phyloP scores from a whole-genome alignment of 2,329 filamentous ascomycete species.

The Fusarium concolor region DNA sequence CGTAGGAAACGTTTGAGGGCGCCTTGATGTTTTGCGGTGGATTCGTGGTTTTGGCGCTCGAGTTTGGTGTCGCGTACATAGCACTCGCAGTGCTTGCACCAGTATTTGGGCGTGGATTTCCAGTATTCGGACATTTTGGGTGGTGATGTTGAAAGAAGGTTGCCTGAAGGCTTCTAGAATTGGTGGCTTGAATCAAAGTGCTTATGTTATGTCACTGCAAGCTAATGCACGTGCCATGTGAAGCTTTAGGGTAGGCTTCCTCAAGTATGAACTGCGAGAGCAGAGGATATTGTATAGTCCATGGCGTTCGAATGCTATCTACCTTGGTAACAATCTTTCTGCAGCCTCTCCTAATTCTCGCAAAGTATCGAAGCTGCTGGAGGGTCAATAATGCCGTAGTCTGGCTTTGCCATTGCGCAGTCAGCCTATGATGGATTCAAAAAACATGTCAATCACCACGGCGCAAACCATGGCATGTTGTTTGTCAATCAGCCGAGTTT shows the following conservation, averaged over 20 bases:
- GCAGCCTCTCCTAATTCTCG: too few species aligned
- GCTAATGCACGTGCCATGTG: conserved; percentile 1
- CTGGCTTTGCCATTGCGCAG: too few species aligned
- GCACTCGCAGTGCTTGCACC: conserved; percentile 95
- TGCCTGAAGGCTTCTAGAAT: conserved; percentile 7
- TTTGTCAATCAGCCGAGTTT: background rate
- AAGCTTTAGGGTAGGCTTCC: conserved; percentile 16
- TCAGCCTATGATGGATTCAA: too few species aligned
- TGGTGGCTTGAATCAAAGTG: background rate
- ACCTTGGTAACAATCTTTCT: too few species aligned
- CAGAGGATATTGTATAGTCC: background rate
- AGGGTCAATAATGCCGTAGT: too few species aligned
- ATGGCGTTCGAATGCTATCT: background rate
- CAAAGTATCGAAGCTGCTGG: too few species aligned
- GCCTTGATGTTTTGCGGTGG: conserved; percentile 85
- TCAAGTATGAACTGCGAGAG: background rate
- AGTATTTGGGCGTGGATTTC: conserved; percentile 98
- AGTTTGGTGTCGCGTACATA: conserved; percentile 94
- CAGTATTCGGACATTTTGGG: conserved; percentile 91
- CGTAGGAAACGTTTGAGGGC: conserved; percentile 90
- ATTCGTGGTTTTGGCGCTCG: conserved; percentile 89
- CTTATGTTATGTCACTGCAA: conserved; percentile 39
- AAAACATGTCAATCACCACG: too few species aligned
- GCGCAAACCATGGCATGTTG: too few species aligned
- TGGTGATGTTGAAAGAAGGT: conserved; percentile 1